phyloP scores from a whole-genome alignment of 495 filamentous ascomycete species.

The Aspergillus heteromorphus region DNA sequence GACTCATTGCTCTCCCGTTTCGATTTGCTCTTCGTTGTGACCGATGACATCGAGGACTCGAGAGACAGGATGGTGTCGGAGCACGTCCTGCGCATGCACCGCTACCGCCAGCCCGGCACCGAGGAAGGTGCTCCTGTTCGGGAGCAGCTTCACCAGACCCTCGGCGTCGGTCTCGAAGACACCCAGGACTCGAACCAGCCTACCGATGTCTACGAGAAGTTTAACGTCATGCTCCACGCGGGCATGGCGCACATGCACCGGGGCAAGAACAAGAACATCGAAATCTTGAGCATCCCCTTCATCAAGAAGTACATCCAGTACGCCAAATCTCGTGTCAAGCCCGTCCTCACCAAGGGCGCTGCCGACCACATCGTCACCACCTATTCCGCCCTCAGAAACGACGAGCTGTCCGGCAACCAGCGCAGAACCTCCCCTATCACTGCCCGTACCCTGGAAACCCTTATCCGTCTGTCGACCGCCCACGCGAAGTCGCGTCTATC shows the following conservation, averaged over 20 bases:
- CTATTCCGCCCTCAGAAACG: constrained; percentile 93
- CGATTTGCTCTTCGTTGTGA: constrained; percentile 96
- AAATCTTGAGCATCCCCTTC: constrained; percentile 96
- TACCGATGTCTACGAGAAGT: constrained; percentile 94
- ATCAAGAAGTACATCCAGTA: constrained; percentile 99
- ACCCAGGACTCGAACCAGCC: constrained; percentile 65
- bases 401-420: constrained; percentile 91
- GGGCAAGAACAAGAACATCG: constrained; percentile 65
- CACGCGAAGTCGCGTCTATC: constrained; percentile 93
- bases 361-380: constrained; percentile 86
- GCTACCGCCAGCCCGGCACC: constrained; percentile 87
- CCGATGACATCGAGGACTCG: constrained; percentile 93
- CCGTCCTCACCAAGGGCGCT: constrained; percentile 85
- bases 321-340: constrained; percentile 87
- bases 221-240: constrained; percentile 90
- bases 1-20: constrained; percentile 98
- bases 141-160: constrained; percentile 75
- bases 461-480: constrained; percentile 94
- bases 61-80: constrained; percentile 89
- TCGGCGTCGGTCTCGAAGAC: constrained; percentile 83
- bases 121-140: constrained; percentile 95
- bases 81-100: constrained; percentile 96
- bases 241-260: constrained; percentile 75
- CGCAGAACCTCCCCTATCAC: constrained; percentile 93
- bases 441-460: constrained; percentile 91